These are phyloP conservation scores for Flaveria ramosissima DNA, from an alignment of 129 eudicot species.

Conservation along the genomic window DNA sequence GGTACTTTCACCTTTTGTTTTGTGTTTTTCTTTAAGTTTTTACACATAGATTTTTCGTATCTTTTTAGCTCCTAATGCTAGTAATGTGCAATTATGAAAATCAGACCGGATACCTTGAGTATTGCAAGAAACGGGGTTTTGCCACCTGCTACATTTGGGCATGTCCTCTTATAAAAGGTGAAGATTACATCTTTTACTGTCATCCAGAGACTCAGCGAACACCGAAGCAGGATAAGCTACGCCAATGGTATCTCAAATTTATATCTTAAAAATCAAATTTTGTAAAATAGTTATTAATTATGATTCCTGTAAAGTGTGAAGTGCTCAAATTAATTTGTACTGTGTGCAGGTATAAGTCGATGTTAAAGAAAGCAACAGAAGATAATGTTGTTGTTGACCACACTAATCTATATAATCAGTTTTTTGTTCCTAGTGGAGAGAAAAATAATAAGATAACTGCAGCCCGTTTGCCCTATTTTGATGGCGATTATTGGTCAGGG, in stretches of 20 bases:
- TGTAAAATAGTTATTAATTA: not conserved
- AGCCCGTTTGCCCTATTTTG: slow-evolving; percentile 88
- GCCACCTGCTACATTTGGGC: slow-evolving; percentile 92
- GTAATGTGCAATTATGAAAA: slow-evolving; percentile 12
- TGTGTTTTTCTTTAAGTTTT: not conserved
- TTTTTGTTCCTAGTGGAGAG: slow-evolving; percentile 57
- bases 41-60: not conserved
- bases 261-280: not conserved
- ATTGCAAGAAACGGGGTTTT: slow-evolving; percentile 85
- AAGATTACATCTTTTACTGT: slow-evolving; percentile 79
- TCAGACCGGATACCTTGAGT: slow-evolving; percentile 91
- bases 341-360: slow-evolving; percentile 65
- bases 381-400: slow-evolving; percentile 58
- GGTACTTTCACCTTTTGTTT: slow-evolving; percentile 41
- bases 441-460: slow-evolving; percentile 60
- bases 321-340: not conserved
- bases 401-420: slow-evolving; percentile 62
- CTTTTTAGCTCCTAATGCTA: slow-evolving; percentile 20
- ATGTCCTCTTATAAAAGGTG: slow-evolving; percentile 86
- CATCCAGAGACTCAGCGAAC: slow-evolving; percentile 86
- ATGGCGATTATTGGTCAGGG: slow-evolving; percentile 80
- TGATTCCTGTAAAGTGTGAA: not conserved
- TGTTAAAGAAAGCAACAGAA: slow-evolving; percentile 64
- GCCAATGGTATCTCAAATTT: slow-evolving; percentile 56
- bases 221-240: slow-evolving; percentile 73